Percentiles rank a stretch among this genome's conserved stretches.
These are phyloP conservation scores for Fremontodendron californicum DNA, from an alignment of 345 rosid genomes.

Conservation along the genomic window DNA sequence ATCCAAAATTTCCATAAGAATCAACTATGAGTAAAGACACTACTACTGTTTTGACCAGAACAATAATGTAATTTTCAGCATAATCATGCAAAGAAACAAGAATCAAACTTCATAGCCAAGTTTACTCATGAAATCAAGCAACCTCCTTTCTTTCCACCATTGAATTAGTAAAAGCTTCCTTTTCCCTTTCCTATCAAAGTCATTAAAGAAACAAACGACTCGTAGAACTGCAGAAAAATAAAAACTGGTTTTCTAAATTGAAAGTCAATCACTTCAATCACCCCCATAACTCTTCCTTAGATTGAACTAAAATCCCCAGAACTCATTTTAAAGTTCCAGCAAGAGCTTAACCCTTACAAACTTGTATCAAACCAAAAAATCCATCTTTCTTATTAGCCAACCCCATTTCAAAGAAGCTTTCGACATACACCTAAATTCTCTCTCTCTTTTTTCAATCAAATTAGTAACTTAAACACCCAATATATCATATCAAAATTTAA, in stretches of 20 bases:
- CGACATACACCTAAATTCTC: background rate
- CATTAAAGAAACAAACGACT: background rate
- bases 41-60: background rate
- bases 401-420: background rate
- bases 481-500: constrained; percentile 9
- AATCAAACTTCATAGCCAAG: background rate
- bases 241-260: background rate
- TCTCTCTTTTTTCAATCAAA: background rate
- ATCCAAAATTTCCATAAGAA: background rate
- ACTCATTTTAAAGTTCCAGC: background rate
- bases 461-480: constrained; percentile 14
- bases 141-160: background rate
- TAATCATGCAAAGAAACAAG: background rate
- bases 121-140: background rate
- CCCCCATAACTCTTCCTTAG: background rate
- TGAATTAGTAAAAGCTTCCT: too few species aligned
- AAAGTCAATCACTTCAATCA: background rate
- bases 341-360: background rate
- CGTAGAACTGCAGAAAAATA: background rate
- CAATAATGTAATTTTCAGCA: background rate
- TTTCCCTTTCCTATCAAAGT: background rate
- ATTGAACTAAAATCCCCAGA: background rate
- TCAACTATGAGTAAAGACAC: background rate
- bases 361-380: background rate
- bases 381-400: background rate